phyloP scores from a whole-genome alignment of 345 rosid genomes.

The Zanthoxylum bungeanum region DNA sequence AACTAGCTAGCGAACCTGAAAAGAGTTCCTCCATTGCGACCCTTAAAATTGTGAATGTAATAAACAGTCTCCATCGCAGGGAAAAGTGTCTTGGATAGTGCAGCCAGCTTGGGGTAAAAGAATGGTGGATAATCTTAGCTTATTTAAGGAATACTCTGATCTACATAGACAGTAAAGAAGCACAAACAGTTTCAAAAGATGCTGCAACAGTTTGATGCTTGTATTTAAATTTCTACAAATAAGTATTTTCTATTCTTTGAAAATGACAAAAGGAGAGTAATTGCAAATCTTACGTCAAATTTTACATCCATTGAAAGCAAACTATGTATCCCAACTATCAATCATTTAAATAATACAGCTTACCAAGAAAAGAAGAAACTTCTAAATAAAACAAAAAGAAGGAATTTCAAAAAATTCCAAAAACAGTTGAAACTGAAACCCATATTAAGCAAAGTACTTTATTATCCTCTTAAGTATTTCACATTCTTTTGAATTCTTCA shows the following conservation, averaged over 20 bases:
- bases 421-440: too few relatives aligned
- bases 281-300: too few relatives aligned
- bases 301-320: too few relatives aligned
- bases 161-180: background rate
- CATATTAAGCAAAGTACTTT: too few relatives aligned
- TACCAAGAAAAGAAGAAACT: too few relatives aligned
- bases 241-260: background rate
- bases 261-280: background rate
- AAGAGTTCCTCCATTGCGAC: slow-evolving; percentile 77
- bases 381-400: too few relatives aligned
- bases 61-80: slow-evolving; percentile 88
- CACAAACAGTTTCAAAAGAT: slow-evolving; percentile 4
- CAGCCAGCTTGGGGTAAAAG: slow-evolving; percentile 91
- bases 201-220: background rate
- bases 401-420: too few relatives aligned
- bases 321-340: too few relatives aligned
- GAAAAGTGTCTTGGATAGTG: slow-evolving; percentile 66
- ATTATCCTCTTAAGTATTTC: too few relatives aligned
- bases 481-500: too few relatives aligned
- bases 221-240: background rate
- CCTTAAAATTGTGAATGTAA: slow-evolving; percentile 93
- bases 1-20: slow-evolving; percentile 54
- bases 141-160: slow-evolving; percentile 33
- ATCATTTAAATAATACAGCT: too few relatives aligned
- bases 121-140: slow-evolving; percentile 79